Evolutionary conservation across 805 yeast genomes (phyloP).

Genomic region (Candida boidinii): DNA sequence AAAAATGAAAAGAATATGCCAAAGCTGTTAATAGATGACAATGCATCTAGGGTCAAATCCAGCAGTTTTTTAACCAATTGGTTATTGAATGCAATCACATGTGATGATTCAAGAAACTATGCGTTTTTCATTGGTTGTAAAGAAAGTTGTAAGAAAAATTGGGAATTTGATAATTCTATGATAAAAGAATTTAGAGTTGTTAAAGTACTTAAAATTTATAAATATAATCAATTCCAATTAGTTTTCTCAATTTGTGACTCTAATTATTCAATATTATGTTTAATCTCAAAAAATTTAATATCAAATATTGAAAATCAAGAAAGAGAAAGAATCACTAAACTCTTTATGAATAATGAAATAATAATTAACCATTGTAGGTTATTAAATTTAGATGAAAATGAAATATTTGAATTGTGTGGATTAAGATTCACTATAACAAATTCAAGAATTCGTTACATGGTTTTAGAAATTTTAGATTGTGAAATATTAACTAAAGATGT

Average conservation of each 20-base stretch:
- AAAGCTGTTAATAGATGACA: too few species aligned
- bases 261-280: slow-evolving; percentile 5
- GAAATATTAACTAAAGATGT: slow-evolving; percentile 1
- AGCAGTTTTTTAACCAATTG: too few species aligned
- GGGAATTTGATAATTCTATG: too few species aligned
- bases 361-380: slow-evolving; percentile 20
- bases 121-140: too few species aligned
- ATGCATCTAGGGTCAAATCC: too few species aligned
- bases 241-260: slow-evolving; percentile 5
- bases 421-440: slow-evolving; percentile 6
- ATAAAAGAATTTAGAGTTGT: not conserved
- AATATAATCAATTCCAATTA: not conserved
- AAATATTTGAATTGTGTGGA: slow-evolving; percentile 1
- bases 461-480: slow-evolving; percentile 4
- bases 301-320: slow-evolving; percentile 23
- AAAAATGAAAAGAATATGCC: too few species aligned
- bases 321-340: slow-evolving; percentile 26
- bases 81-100: too few species aligned
- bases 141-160: too few species aligned
- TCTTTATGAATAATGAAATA: slow-evolving; percentile 21
- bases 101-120: too few species aligned
- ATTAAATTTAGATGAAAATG: slow-evolving; percentile 6
- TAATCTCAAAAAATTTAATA: slow-evolving; percentile 6
- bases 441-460: too few species aligned
- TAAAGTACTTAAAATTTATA: not conserved